Base-by-base conservation (phyloP, 1,284 basidiomycete genomes). In the Boletus semigastroideus region DNA sequence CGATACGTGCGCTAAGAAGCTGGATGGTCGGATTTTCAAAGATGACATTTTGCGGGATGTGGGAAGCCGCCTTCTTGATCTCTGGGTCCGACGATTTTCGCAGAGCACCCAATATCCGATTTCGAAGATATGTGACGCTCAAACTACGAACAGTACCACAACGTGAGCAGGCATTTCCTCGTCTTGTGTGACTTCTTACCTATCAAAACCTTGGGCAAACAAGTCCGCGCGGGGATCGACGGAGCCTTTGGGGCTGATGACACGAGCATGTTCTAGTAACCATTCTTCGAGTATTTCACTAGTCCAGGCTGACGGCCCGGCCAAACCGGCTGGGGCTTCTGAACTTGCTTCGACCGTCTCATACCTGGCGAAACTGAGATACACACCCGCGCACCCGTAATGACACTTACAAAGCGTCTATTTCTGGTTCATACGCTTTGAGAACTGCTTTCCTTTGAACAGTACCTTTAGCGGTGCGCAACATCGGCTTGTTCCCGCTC, bases 131-230 rank as follows among this genome's bases (percentile, higher is more conserved):
- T 0, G 72, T 72, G 11, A 57, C 69, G 14, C 67, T 69, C 46
- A 72, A 49, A 52, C 71, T 72, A 11, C 2, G 7, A 38, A 38
- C 8, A 10, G 27, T 1, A 42, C 13, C 1, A 28, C 1, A 0
- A 11, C 5, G 16, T 59, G 16, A 57, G 33, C 6, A 16, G 25
- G 25, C 25, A 19, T 2, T 3, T 9, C 16, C 4, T 30, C 1
- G 1, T 11, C 3, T 1, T 37, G 14, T 11, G 3, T n/a, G 16
- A 44, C 7, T 1, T 2, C 57, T 25, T 40, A 70, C 72, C 71
- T 73, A 46, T 73, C 71, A 45, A 73, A 71, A 3, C 70, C 71
- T 43, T 68, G 68, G 14, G 60, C 54, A 41, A 74, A 74, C 0
- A 73, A 27, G 37, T 72, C 71, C 2, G 51, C 43, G 0, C 31